A percentile compares a stretch with the other conserved stretches of the same genome.
phyloP scores from a whole-genome alignment of 352 stramenopile species.

The Phytophthora cactorum region DNA sequence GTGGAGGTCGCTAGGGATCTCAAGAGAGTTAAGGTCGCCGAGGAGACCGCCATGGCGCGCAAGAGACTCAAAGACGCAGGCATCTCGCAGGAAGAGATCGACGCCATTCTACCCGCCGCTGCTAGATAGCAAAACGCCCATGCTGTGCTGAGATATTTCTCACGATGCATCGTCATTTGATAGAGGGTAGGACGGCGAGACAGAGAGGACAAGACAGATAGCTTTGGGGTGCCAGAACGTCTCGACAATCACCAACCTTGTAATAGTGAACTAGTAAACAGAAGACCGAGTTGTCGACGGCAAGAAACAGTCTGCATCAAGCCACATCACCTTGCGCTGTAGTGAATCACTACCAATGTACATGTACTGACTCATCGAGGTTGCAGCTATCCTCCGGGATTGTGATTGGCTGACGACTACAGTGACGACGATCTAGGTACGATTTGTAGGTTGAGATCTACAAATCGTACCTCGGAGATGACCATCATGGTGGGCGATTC shows the following conservation, averaged over 20 bases:
- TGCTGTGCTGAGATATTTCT: neutral
- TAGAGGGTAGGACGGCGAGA: neutral
- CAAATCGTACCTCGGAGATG: constrained; percentile 9
- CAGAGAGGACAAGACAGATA: neutral
- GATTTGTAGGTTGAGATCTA: neutral
- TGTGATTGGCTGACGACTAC: constrained; percentile 38
- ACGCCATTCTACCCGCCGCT: constrained; percentile 29
- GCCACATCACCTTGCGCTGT: too few relatives aligned
- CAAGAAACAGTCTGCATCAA: neutral
- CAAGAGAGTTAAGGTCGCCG: constrained; percentile 37
- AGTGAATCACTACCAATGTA: neutral
- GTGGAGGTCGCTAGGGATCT: constrained; percentile 38
- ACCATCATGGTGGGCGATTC: constrained; percentile 57
- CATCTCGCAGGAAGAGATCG: constrained; percentile 39
- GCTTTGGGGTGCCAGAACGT: neutral
- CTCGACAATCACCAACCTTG: constrained; percentile 14
- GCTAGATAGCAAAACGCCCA: constrained; percentile 19
- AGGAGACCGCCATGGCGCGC: constrained; percentile 37
- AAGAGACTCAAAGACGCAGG: constrained; percentile 43
- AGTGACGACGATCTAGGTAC: neutral
- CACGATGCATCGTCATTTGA: constrained; percentile 1
- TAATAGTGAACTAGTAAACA: constrained; percentile 38
- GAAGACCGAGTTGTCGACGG: constrained; percentile 16
- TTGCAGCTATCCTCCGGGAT: constrained; percentile 9
- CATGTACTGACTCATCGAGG: constrained; percentile 1